phyloP scores from a whole-genome alignment of 306 rosid species.

The Prunus davidiana region DNA sequence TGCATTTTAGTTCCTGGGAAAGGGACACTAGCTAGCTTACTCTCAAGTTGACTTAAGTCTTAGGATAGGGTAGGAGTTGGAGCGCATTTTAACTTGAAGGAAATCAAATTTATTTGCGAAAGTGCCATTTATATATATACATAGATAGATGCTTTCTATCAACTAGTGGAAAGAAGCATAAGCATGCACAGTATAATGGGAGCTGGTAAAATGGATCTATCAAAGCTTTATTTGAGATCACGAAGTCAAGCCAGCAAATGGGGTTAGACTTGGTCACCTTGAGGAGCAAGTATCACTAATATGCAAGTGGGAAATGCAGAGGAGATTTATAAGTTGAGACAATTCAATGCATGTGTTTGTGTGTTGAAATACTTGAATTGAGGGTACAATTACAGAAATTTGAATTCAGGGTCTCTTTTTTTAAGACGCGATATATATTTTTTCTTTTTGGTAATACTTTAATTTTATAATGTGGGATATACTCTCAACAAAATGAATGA shows the following conservation, averaged over 20 bases:
- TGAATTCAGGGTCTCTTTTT: no score
- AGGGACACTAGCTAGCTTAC: background rate
- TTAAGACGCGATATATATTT: no score
- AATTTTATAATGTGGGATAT: no score
- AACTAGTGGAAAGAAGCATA: constrained; percentile 16
- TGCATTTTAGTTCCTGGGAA: background rate
- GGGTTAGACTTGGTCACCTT: background rate
- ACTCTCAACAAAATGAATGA: no score
- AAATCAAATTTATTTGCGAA: constrained; percentile 27
- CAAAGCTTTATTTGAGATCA: background rate
- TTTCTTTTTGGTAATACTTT: no score
- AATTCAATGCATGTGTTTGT: background rate
- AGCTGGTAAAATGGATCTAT: background rate
- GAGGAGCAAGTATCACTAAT: background rate
- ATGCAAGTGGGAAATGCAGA: background rate
- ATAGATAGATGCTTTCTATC: background rate
- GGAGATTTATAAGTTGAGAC: no score
- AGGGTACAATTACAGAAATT: no score
- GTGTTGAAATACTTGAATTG: background rate
- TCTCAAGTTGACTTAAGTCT: constrained; percentile 25
- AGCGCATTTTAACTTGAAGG: constrained; percentile 24
- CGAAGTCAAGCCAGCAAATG: background rate
- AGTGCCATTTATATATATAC: constrained; percentile 9
- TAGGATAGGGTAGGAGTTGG: constrained; percentile 31
- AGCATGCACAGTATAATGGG: background rate